Base-by-base conservation (phyloP, 768 basidiomycete genomes). In the Amyloporia xantha region DNA sequence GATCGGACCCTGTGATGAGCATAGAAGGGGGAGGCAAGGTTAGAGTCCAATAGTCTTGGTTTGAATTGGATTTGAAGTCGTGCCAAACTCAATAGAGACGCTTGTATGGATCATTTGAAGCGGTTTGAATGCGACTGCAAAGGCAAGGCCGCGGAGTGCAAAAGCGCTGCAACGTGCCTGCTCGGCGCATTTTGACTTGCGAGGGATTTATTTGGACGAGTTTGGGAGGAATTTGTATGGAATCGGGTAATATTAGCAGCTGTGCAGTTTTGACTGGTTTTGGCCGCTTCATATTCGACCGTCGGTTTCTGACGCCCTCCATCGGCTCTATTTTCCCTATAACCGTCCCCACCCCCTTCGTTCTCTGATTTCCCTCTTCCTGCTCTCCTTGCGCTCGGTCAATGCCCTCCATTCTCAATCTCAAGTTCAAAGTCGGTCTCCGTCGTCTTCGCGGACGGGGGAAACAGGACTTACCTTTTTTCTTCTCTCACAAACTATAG, bases 361-460 rank as follows among this genome's bases (percentile, higher is more conserved):
- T 47, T 47, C 53, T 20, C 30, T 47, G 15, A 47, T 47, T 42
- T 26, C 24, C 46, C 41, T 46, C 41, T 48, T 47, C 53, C 48
- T 35, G 48, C 48, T 28, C 36, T 47, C 50, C 47, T 43, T 45
- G 43, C 54, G 50, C 49, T 48, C 48, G 51, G 60, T 59, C 63
- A 67, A 86, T 86, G 84, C 84, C 84, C 71, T 79, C 81, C 71
- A 86, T 86, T 68, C 79, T 84, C 71, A 86, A 86, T 67, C 81
- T 86, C 77, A 86, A 86, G 79, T 86, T 85, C 80, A 86, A 86
- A 74, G 86, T 78, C 58, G 47, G 52, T 55, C 49, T n/a, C n/a
- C 43, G 25, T 41, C 27, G 33, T 41, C 26, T 30, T 20, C 26
- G 19, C 26, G 43, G 35, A 43, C 45, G 50, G 41, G 43, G 25